phyloP scores from a whole-genome alignment of 192 early-diverging fungal species.

The Coemansia sp. region DNA sequence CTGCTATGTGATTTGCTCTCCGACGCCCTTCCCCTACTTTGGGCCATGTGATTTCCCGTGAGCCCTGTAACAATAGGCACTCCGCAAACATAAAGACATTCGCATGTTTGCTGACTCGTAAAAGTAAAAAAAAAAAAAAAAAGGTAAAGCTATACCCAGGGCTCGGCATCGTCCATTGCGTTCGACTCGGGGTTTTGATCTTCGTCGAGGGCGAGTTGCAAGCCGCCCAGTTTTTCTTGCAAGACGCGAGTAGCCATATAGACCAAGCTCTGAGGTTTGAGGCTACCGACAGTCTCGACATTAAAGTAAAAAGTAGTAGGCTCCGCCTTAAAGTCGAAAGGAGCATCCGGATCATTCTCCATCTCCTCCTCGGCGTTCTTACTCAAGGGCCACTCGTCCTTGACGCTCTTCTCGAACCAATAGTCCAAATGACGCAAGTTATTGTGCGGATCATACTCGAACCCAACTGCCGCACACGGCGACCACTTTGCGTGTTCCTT shows the following conservation, averaged over 20 bases:
- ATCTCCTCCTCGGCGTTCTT: conserved; percentile 65
- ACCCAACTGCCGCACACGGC: conserved; percentile 81
- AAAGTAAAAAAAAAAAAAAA: background rate
- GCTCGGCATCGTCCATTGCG: conserved; percentile 45
- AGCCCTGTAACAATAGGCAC: too few species aligned
- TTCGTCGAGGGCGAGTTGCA: conserved; percentile 64
- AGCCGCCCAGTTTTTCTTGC: conserved; percentile 68
- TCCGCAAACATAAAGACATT: background rate
- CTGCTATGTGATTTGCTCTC: too few species aligned
- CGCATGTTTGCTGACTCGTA: background rate
- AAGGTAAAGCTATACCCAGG: conserved; percentile 29
- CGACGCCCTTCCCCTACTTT: too few species aligned
- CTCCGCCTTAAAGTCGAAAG: conserved; percentile 79
- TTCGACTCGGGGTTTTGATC: conserved; percentile 38
- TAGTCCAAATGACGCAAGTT: conserved; percentile 84
- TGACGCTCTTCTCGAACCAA: conserved; percentile 87
- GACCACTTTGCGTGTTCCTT: conserved; percentile 99
- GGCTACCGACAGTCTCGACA: conserved; percentile 75
- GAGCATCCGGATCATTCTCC: conserved; percentile 35
- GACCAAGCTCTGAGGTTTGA: conserved; percentile 71
- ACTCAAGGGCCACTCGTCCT: conserved; percentile 79
- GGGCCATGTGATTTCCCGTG: too few species aligned
- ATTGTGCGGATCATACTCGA: conserved; percentile 98
- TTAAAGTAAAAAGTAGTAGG: conserved; percentile 76
- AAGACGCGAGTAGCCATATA: conserved; percentile 66